Conservation (phyloP, 2,329 filamentous ascomycete genomes). For the Nigrospora osmanthi region DNA sequence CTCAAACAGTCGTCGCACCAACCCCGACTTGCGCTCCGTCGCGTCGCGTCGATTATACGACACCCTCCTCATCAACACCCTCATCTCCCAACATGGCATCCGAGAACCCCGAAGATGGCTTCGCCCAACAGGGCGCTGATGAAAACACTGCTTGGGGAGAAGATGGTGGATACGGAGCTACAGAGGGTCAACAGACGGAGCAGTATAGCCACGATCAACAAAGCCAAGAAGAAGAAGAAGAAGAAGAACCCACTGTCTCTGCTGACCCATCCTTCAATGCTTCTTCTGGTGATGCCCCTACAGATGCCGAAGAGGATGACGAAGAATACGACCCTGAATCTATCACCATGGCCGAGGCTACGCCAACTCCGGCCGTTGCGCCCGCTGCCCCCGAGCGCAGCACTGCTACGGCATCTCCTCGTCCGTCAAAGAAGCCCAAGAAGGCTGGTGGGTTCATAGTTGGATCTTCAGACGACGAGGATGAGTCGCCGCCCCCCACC, state of each 20-base stretch:
- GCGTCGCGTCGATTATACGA: too few relatives aligned
- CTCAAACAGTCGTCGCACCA: not conserved
- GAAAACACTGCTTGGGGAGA: conserved; percentile 32
- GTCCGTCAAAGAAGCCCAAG: conserved; percentile 47
- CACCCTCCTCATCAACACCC: not conserved
- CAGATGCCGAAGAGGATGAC: conserved; percentile 44
- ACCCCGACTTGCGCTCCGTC: too few relatives aligned
- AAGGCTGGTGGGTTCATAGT: conserved; percentile 53
- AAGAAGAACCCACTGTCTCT: conserved; percentile 27
- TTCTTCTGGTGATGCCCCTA: conserved; percentile 39
- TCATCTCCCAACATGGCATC: conserved; percentile 17
- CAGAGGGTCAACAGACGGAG: conserved; percentile 47
- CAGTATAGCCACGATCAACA: conserved; percentile 44
- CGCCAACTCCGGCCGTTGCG: conserved; percentile 2
- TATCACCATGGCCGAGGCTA: conserved; percentile 29
- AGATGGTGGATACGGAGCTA: conserved; percentile 43
- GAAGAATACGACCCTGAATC: conserved; percentile 53
- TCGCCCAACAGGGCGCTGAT: conserved; percentile 12
- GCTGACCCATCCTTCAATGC: conserved; percentile 34
- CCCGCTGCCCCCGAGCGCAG: conserved; percentile 15
- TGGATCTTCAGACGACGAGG: conserved; percentile 52
- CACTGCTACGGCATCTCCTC: conserved; percentile 21
- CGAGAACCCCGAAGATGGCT: conserved; percentile 11
- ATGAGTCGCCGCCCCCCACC: conserved; percentile 20
- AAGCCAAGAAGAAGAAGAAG: conserved; percentile 43